Percentiles rank a stretch among this genome's conserved stretches.
phyloP scores from a whole-genome alignment of 1,139 yeast genomes.

The Pichia inconspicua region DNA sequence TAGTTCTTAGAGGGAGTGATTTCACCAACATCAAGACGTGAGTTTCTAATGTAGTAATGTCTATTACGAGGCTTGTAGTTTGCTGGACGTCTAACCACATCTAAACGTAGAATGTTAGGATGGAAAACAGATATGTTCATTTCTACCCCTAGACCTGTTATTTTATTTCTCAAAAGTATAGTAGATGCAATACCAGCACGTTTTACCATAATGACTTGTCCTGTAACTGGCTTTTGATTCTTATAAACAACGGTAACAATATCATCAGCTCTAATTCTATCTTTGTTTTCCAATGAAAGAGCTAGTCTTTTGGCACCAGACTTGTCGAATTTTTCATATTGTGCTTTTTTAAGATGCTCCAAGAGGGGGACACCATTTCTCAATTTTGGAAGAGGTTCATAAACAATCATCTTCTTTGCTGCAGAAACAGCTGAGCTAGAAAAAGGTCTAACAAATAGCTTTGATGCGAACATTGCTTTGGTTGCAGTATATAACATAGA shows the following conservation, averaged over 20 bases:
- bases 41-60: slow-evolving; percentile 80
- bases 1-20: slow-evolving; percentile 9
- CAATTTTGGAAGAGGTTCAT: slow-evolving; percentile 44
- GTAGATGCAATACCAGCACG: slow-evolving; percentile 65
- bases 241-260: slow-evolving; percentile 67
- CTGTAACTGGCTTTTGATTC: slow-evolving; percentile 60
- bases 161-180: slow-evolving; percentile 68
- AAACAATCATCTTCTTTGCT: slow-evolving; percentile 31
- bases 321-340: slow-evolving; percentile 58
- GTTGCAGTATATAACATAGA: not conserved
- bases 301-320: slow-evolving; percentile 64
- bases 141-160: slow-evolving; percentile 75
- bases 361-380: slow-evolving; percentile 46
- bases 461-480: not conserved
- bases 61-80: slow-evolving; percentile 67
- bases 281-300: slow-evolving; percentile 42
- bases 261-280: slow-evolving; percentile 67
- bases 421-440: not conserved
- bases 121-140: slow-evolving; percentile 69
- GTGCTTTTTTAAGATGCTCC: slow-evolving; percentile 41
- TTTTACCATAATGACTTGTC: slow-evolving; percentile 70
- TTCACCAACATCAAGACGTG: slow-evolving; percentile 62
- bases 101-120: slow-evolving; percentile 68
- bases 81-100: slow-evolving; percentile 64
- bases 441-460: slow-evolving; percentile 3